Percentiles rank a stretch among this genome's conserved stretches.
These are phyloP conservation scores for Graphilbum ipis-grandicollis DNA, from an alignment of 2,329 filamentous ascomycete genomes.

Conservation along the genomic window DNA sequence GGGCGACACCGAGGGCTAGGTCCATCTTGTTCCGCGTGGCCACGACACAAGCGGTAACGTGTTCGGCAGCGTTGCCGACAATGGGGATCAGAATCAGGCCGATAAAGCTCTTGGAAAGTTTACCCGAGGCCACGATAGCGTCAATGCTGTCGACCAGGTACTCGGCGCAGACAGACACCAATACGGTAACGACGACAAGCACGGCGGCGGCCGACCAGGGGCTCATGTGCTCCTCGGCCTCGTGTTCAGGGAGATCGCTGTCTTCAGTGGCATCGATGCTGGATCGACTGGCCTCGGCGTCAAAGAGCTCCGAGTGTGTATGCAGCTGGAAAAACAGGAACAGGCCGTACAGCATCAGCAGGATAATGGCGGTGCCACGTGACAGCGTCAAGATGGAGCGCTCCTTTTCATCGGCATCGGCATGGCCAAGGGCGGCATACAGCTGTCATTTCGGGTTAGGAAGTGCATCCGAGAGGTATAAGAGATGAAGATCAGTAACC, in stretches of 20 bases:
- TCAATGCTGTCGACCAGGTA: constrained; percentile 63
- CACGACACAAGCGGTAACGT: constrained; percentile 67
- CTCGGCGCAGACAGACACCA: constrained; percentile 66
- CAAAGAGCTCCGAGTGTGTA: constrained; percentile 58
- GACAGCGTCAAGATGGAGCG: constrained; percentile 53
- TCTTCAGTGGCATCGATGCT: constrained; percentile 6
- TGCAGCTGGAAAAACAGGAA: constrained; percentile 66
- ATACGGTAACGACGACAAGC: constrained; percentile 49
- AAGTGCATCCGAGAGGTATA: not conserved
- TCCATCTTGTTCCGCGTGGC: constrained; percentile 65
- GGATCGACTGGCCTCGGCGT: constrained; percentile 25
- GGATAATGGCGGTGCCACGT: constrained; percentile 57
- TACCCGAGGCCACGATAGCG: constrained; percentile 40
- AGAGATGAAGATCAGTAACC: not conserved
- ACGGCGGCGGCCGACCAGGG: constrained; percentile 47
- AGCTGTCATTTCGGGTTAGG: constrained; percentile 23
- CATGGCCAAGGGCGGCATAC: constrained; percentile 41
- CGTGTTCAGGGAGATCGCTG: constrained; percentile 20
- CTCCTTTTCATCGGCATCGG: constrained; percentile 22
- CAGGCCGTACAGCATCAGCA: constrained; percentile 56
- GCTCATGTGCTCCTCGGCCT: constrained; percentile 35
- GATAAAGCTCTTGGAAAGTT: constrained; percentile 56
- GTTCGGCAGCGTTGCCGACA: constrained; percentile 70
- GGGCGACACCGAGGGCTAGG: constrained; percentile 61
- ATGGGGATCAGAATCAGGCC: constrained; percentile 68